Evolutionary conservation across 1,139 yeast species (phyloP).

Genomic region (Saccharomyces hybrid): DNA sequence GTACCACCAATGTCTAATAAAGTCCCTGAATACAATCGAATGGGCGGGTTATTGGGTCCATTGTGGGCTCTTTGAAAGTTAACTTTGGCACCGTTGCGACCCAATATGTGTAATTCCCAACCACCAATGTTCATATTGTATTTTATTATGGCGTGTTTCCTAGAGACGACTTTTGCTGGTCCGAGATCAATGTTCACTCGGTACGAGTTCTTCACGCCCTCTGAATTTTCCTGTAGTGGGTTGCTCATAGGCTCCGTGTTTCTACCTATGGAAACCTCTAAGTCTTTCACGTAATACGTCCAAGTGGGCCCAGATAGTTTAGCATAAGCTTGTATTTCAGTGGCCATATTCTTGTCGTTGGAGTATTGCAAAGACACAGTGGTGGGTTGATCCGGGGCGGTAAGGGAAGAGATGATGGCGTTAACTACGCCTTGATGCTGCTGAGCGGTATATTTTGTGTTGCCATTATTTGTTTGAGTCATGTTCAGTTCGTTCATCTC

Average conservation of each 20-base stretch:
- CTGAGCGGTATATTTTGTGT: constrained; percentile 9
- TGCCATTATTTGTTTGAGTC: constrained; percentile 1
- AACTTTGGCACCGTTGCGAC: constrained; percentile 86
- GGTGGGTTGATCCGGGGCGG: constrained; percentile 39
- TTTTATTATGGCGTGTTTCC: constrained; percentile 77
- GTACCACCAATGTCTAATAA: constrained; percentile 92
- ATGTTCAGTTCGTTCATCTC: neutral
- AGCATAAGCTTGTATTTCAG: constrained; percentile 93
- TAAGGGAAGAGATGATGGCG: constrained; percentile 38
- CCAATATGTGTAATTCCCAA: constrained; percentile 78
- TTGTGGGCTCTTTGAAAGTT: constrained; percentile 54
- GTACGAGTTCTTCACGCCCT: constrained; percentile 1
- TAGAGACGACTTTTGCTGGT: constrained; percentile 87
- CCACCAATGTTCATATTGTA: constrained; percentile 63
- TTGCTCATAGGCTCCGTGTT: constrained; percentile 52
- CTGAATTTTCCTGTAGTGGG: constrained; percentile 2
- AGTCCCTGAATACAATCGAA: constrained; percentile 72
- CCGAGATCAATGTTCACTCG: constrained; percentile 80
- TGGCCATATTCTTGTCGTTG: constrained; percentile 67
- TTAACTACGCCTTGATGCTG: constrained; percentile 37
- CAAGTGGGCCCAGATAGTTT: constrained; percentile 86
- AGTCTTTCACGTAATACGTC: constrained; percentile 85
- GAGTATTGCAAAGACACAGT: constrained; percentile 44
- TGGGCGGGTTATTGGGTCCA: constrained; percentile 39
- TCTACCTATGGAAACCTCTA: constrained; percentile 75